Evolutionary conservation across 148 eudicot genomes (phyloP), one percentile per base, ranked within the genome.

Genomic region (Camellia lanceoleosa): DNA sequence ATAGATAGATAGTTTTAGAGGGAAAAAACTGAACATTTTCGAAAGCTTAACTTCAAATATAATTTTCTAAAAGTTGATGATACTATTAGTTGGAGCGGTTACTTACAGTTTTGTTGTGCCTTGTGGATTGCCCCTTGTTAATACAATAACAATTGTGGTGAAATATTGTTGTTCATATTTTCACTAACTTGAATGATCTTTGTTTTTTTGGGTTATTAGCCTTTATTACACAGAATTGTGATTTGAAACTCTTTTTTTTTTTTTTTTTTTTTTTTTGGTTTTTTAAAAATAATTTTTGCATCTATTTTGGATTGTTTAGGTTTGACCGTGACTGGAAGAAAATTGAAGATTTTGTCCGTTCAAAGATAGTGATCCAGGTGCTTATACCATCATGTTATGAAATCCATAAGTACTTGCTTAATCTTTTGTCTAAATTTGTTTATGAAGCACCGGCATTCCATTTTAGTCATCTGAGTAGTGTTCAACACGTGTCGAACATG

Each of bases 311-410:
- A 47, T 74, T 76, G 62, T 84, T 80, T 88, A 93, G 96, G 92
- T 92, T 93, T 85, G 97, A 93, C 80, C 97, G 96, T 70, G 97
- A 93, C 75, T 93, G 97, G 97, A 93, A 93, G 91, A 93, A 93
- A 83, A 93, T 93, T 71, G 97, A 93, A 92, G 97, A 93, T 78
- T 93, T 93, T 83, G 94, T 93, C 80, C 96, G 92, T 82, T 93
- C 97, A 49, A 93, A 93, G 87, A 92, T 96, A 71, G 95, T 93
- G 69, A 92, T 92, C 84, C 96, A 92, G 95, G 96, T 93, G 87
- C 78, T 67, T 80, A 41, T 66, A 82, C 84, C 67, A 82, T 54
- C 80, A 49, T 72, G 18, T 56, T 18, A 42, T 59, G 52, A 59
- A 6, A 51, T 59, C 49, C 15, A 10, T 73, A 54, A 54, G 51